These are phyloP conservation scores for Aspergillus incahuasiensis DNA, from an alignment of 495 filamentous ascomycete species.

Conservation along the genomic window DNA sequence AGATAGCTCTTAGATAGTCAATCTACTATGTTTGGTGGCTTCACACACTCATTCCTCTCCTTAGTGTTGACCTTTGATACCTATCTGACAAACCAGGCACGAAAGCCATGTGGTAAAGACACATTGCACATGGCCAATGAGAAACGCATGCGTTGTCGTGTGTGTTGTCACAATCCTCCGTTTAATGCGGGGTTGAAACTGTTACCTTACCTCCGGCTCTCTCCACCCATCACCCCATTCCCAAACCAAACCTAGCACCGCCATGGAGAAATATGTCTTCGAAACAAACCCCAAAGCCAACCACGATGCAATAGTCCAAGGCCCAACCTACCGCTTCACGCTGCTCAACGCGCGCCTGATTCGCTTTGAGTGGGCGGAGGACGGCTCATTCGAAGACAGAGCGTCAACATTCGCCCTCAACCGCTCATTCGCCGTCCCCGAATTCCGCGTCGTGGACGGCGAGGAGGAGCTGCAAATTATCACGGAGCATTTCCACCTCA, in stretches of 20 bases:
- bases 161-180: neutral
- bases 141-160: neutral
- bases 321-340: conserved; percentile 50
- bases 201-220: neutral
- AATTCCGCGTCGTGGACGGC: conserved; percentile 40
- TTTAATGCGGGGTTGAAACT: neutral
- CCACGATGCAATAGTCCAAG: conserved; percentile 41
- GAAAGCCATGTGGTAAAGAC: neutral
- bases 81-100: neutral
- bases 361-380: conserved; percentile 54
- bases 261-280: conserved; percentile 41
- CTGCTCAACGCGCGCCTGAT: conserved; percentile 47
- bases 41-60: too few relatives aligned
- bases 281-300: conserved; percentile 40
- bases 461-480: conserved; percentile 42
- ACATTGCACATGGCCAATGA: neutral
- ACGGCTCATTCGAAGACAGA: conserved; percentile 53
- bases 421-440: conserved; percentile 42
- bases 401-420: conserved; percentile 53
- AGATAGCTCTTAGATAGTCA: too few relatives aligned
- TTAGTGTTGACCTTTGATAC: neutral
- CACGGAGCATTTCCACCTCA: conserved; percentile 46
- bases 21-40: too few relatives aligned
- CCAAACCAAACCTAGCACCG: neutral
- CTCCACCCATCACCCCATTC: too few relatives aligned